Evolutionary conservation across 257 asterid genomes (phyloP), one percentile per base, ranked within the genome.

Genomic region (Capsicum baccatum): DNA sequence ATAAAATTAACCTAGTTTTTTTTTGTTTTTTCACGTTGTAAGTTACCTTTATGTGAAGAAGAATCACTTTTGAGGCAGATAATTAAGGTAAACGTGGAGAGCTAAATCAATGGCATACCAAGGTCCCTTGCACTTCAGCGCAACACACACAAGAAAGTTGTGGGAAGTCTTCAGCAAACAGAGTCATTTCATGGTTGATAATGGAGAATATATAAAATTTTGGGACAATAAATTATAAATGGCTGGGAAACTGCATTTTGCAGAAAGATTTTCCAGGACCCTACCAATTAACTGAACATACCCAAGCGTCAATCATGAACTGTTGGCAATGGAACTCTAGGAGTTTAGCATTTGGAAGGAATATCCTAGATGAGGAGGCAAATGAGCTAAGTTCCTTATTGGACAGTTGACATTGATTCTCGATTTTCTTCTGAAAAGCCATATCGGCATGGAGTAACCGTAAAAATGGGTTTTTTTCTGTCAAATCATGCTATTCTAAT

Each of bases 201-300:
- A 60, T 9, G 37, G 6, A n/a, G 37, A 19, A 60, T 19, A 0
- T n/a, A 60, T 60, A 60, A 60, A 60, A 60, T 0, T 8, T 60
- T 19, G 37, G 67, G 37, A 60, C 44, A 2, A 39, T 39, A 39
- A 39, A 39, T 0, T 2, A 19, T 60, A 60, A 19, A 60, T 60
- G 37, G 67, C 67, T 60, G 35, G 67, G 14, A 60, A 52, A 60
- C 67, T n/a, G 66, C 67, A 60, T 60, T 60, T 60, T 60, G 67
- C 37, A 60, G 37, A 9, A 59, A 59, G 1, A 2, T 59, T 7
- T 8, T 60, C 67, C 35, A 19, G 35, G 67, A 60, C 67, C 17
- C 64, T 19, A 60, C 67, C 67, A 60, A 60, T 60, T 60, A 60
- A 60, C 67, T 19, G 67, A 60, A 60, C 67, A 60, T 26, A 0